These are phyloP conservation scores for Acrodontium crateriforme DNA, from an alignment of 2,329 filamentous ascomycete genomes.

Conservation along the genomic window DNA sequence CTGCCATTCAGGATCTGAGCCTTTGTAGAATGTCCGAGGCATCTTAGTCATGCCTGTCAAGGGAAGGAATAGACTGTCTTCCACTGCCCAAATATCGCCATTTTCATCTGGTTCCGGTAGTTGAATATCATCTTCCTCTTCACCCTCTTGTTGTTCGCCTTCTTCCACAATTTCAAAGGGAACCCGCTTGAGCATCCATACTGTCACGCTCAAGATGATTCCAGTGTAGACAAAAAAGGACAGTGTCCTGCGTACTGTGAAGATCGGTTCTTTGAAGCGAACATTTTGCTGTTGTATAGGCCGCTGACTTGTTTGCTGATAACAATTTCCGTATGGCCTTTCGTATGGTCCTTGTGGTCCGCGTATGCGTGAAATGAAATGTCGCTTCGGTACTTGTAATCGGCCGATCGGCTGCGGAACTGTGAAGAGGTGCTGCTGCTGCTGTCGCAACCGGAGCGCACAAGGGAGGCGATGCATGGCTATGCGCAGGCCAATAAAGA, in stretches of 20 bases:
- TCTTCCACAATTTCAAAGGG: slow-evolving; percentile 10
- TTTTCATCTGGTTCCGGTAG: slow-evolving; percentile 18
- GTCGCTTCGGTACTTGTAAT: too few relatives aligned
- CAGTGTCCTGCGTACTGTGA: slow-evolving; percentile 17
- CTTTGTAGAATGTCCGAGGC: slow-evolving; percentile 32
- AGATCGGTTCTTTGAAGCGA: slow-evolving; percentile 23
- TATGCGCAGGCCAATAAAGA: too few relatives aligned
- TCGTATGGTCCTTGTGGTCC: too few relatives aligned
- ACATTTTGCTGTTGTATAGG: slow-evolving; percentile 28
- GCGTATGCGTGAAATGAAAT: too few relatives aligned
- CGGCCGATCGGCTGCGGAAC: too few relatives aligned
- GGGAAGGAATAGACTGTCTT: slow-evolving; percentile 34
- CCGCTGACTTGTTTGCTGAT: too few relatives aligned
- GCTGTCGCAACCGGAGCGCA: slow-evolving; percentile 16
- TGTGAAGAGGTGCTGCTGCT: slow-evolving; percentile 5
- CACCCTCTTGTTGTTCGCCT: slow-evolving; percentile 7
- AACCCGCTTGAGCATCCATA: too few relatives aligned
- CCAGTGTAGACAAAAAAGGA: slow-evolving; percentile 13
- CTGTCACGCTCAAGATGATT: too few relatives aligned
- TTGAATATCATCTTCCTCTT: slow-evolving; percentile 6
- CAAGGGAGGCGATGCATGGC: slow-evolving; percentile 18
- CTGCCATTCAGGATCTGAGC: slow-evolving; percentile 41
- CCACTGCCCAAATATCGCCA: slow-evolving; percentile 20
- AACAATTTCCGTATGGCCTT: too few relatives aligned
- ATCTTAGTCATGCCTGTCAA: slow-evolving; percentile 31